phyloP scores from a whole-genome alignment of 108 stramenopile genomes.

The Aureococcus anophagefferens region DNA sequence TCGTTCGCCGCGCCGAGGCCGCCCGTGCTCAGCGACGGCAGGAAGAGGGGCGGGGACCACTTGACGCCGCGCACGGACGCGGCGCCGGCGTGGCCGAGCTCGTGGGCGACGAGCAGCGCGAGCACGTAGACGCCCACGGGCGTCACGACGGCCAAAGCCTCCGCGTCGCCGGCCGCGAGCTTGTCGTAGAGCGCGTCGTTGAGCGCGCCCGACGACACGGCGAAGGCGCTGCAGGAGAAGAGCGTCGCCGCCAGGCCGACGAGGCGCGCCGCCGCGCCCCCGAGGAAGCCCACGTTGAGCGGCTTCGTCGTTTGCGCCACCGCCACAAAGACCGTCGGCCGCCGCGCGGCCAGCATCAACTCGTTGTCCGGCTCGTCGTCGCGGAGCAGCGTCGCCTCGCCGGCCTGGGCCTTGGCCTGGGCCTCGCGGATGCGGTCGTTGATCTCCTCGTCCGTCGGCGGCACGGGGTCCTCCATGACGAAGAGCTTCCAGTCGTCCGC shows the following conservation, averaged over 20 bases:
- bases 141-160: neutral
- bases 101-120: neutral
- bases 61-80: neutral
- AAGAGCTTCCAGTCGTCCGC: neutral
- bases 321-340: neutral
- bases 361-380: neutral
- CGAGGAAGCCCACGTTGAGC: neutral
- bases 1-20: neutral
- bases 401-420: too few species aligned
- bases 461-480: neutral
- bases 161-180: neutral
- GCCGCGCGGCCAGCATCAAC: neutral
- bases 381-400: too few species aligned
- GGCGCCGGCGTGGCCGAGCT: neutral
- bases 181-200: neutral
- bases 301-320: neutral
- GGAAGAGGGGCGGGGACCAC: neutral
- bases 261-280: neutral
- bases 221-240: neutral
- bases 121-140: neutral
- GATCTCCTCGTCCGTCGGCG: neutral
- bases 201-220: neutral
- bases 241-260: neutral
- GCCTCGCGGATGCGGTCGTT: neutral
- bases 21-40: conserved; percentile 1